phyloP scores from a whole-genome alignment of 768 basidiomycete species.

The Tremella mesenterica region DNA sequence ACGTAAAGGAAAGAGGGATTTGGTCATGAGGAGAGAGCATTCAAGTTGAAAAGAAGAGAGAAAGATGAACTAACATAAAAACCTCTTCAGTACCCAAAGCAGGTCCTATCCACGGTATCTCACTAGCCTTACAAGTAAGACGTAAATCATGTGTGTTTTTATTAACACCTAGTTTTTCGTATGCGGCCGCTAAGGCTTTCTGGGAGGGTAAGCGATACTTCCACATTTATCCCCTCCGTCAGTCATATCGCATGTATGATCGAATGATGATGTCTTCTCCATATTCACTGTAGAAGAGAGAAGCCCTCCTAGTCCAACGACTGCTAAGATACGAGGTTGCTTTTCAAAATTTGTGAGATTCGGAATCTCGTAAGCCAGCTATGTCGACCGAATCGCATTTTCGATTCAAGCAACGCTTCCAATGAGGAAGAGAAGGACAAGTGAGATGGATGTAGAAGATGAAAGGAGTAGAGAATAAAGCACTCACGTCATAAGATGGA shows the following conservation, averaged over 20 bases:
- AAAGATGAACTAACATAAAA: constrained; percentile 34
- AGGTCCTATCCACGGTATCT: constrained; percentile 36
- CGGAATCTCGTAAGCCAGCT: no score
- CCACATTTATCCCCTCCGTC: no score
- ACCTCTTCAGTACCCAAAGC: constrained; percentile 24
- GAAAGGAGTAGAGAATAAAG: not conserved
- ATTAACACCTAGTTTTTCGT: constrained; percentile 37
- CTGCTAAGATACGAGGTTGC: no score
- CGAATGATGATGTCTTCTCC: no score
- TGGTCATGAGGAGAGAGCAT: not conserved
- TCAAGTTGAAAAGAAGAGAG: not conserved
- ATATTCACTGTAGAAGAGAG: no score
- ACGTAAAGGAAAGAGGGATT: not conserved
- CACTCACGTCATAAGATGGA: constrained; percentile 31
- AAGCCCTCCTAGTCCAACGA: no score
- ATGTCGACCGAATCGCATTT: no score
- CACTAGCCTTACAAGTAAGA: constrained; percentile 30
- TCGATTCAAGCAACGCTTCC: no score
- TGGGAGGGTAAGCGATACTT: constrained; percentile 1
- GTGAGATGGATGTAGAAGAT: not conserved
- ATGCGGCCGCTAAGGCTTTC: constrained; percentile 35
- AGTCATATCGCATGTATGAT: no score
- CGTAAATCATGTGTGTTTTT: constrained; percentile 29
- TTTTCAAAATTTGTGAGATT: no score
- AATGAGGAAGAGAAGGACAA: not conserved